Evolutionary conservation across 768 basidiomycete genomes (phyloP), one percentile per base, ranked within the genome.

Genomic region (Lentinula edodes): DNA sequence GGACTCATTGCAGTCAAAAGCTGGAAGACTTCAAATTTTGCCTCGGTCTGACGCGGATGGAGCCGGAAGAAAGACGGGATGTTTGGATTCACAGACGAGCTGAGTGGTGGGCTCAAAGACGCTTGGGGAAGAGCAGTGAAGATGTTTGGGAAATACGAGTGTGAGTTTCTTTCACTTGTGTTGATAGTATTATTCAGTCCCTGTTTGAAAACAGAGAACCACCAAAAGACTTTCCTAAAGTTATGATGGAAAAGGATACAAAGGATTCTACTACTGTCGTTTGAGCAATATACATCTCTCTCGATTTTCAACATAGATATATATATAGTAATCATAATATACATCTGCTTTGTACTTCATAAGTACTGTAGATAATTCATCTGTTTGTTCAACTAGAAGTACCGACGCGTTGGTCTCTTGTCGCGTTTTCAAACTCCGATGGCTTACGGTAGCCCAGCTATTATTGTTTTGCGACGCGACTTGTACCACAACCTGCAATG

Each of bases 21-120:
- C 81, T 88, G 70, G 88, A 93, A 61, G 95, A 96, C 67, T 95
- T 96, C 82, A 97, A 97, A 74, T 96, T 91, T 73, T 99, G 96
- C 75, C 77, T 96, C 78, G 88, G 86, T 63, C 76, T 90, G 63
- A 96, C 94, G 73, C 79, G 83, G 12, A 76, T 91, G 73, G 82
- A 88, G 57, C 85, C 87, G 15, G 93, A 95, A 60, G 83, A 87
- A 67, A 84, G 85, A 69, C 81, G 90, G 35, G 85, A 92, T 55
- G 84, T 85, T 3, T 99, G 95, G 95, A 86, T 98, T 61, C 81
- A 78, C 53, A 80, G 90, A 16, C 80, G 91, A 58, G 96, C 96
- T 2, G 93, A 95, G 71, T 95, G 95, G 94, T 97, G 95, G 96
- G 93, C 95, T 5, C 76, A 79, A 38, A 76, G 90, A 57, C 77